phyloP scores from a whole-genome alignment of 163 green algal genomes.

The Volvox carteri region DNA sequence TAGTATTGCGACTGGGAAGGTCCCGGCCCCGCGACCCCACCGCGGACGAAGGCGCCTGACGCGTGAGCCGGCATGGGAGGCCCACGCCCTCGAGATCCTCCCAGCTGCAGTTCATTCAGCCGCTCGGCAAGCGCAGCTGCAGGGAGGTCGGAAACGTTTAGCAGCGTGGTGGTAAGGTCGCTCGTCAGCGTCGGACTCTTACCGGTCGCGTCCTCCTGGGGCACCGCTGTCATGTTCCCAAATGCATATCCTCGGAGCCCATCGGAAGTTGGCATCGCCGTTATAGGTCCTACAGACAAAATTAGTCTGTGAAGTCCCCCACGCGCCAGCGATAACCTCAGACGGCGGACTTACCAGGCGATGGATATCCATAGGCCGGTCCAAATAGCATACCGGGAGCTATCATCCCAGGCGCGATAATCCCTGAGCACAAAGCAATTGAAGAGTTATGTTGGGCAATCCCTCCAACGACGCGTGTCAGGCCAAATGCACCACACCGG shows the following conservation, averaged over 20 bases:
- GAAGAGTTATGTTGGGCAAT: background rate
- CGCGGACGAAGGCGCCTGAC: background rate
- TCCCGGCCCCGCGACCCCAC: constrained; percentile 16
- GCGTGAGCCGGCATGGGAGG: background rate
- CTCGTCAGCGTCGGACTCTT: background rate
- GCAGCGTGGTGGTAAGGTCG: background rate
- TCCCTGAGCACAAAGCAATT: constrained; percentile 11
- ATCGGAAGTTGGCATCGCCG: background rate
- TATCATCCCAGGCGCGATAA: constrained; percentile 49
- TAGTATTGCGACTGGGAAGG: constrained; percentile 35
- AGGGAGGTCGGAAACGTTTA: background rate
- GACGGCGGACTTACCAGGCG: constrained; percentile 29
- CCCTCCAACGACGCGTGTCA: constrained; percentile 8
- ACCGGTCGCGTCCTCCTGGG: constrained; percentile 47
- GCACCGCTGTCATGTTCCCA: constrained; percentile 15
- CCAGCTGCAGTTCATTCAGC: constrained; percentile 47
- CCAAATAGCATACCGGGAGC: constrained; percentile 38
- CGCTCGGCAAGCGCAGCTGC: constrained; percentile 48
- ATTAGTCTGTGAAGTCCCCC: background rate
- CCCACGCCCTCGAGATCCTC: background rate
- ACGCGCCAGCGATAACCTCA: constrained; percentile 19
- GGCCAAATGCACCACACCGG: background rate
- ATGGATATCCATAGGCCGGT: constrained; percentile 48
- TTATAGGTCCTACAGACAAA: constrained; percentile 34
- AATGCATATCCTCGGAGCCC: constrained; percentile 23